Conservation (phyloP, 2,329 filamentous ascomycete genomes). For the Leptosphaerulina australis region DNA sequence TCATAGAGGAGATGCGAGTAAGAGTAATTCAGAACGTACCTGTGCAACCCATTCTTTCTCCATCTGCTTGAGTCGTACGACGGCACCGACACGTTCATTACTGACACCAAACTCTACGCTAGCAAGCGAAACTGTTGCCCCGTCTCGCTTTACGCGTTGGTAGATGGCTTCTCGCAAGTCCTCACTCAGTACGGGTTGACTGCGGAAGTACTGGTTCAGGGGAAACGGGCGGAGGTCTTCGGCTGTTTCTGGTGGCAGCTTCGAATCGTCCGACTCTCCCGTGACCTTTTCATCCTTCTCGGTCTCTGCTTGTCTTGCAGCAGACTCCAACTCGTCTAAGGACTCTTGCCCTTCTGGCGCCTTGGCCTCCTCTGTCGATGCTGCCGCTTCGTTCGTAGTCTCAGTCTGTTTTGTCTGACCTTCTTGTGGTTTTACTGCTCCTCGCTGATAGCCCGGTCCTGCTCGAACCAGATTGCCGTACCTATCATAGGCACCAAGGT, state of each 20-base stretch:
- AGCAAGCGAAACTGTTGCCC: conserved; percentile 71
- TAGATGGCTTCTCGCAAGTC: conserved; percentile 75
- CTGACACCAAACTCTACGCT: conserved; percentile 80
- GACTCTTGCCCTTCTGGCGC: conserved; percentile 37
- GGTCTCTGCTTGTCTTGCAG: conserved; percentile 29
- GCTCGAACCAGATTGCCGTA: conserved; percentile 55
- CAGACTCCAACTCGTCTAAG: conserved; percentile 37
- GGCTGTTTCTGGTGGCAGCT: conserved; percentile 39
- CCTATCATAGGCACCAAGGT: conserved; percentile 60
- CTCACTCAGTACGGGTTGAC: conserved; percentile 75
- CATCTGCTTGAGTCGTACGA: conserved; percentile 82
- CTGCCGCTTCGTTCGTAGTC: conserved; percentile 33
- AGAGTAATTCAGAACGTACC: conserved; percentile 62
- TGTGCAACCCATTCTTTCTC: conserved; percentile 78
- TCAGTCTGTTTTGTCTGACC: conserved; percentile 23
- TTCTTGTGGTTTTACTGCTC: conserved; percentile 23
- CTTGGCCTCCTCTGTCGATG: conserved; percentile 31
- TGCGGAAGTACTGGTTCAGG: conserved; percentile 71
- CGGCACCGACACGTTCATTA: conserved; percentile 81
- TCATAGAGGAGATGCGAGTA: conserved; percentile 15
- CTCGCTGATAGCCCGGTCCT: conserved; percentile 29
- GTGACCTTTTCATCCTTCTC: conserved; percentile 20
- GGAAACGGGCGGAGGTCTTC: conserved; percentile 68
- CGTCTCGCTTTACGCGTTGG: conserved; percentile 66
- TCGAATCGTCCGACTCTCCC: conserved; percentile 22